Percentiles rank a stretch among this genome's conserved stretches.
These are phyloP conservation scores for Anastatica hierochuntica DNA, from an alignment of 345 rosid species.

Conservation along the genomic window DNA sequence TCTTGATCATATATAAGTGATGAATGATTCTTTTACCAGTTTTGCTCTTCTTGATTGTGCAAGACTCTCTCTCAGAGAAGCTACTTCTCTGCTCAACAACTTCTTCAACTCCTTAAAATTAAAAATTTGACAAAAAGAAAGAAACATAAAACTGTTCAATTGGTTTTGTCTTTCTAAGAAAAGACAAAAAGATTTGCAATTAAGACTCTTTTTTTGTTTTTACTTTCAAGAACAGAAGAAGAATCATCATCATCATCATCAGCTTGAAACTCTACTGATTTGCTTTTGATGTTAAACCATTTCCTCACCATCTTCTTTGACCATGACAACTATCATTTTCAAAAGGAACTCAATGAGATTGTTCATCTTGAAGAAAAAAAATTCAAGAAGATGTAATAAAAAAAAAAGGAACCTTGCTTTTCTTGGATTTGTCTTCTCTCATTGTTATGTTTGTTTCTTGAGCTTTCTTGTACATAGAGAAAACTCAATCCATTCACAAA, in stretches of 20 bases:
- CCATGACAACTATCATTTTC: slow-evolving; percentile 79
- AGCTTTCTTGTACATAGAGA: slow-evolving; percentile 4
- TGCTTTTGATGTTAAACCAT: slow-evolving; percentile 89
- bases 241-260: too few relatives aligned
- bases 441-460: slow-evolving; percentile 37
- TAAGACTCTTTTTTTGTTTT: slow-evolving; percentile 1
- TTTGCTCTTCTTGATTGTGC: slow-evolving; percentile 76
- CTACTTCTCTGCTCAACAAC: slow-evolving; percentile 60
- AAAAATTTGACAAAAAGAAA: neutral
- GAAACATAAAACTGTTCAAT: slow-evolving; percentile 2
- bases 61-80: slow-evolving; percentile 71
- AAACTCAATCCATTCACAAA: slow-evolving; percentile 9
- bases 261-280: slow-evolving; percentile 79
- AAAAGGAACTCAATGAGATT: neutral
- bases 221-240: slow-evolving; percentile 57
- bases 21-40: slow-evolving; percentile 42
- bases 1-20: slow-evolving; percentile 8
- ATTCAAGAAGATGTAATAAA: slow-evolving; percentile 7
- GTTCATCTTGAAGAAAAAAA: slow-evolving; percentile 6
- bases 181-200: slow-evolving; percentile 16
- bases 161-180: slow-evolving; percentile 11
- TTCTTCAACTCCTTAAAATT: slow-evolving; percentile 43
- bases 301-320: slow-evolving; percentile 87
- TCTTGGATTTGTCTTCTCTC: slow-evolving; percentile 79
- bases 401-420: slow-evolving; percentile 61